Base-by-base conservation (phyloP, 768 basidiomycete genomes). In the Termitomyces sp. region DNA sequence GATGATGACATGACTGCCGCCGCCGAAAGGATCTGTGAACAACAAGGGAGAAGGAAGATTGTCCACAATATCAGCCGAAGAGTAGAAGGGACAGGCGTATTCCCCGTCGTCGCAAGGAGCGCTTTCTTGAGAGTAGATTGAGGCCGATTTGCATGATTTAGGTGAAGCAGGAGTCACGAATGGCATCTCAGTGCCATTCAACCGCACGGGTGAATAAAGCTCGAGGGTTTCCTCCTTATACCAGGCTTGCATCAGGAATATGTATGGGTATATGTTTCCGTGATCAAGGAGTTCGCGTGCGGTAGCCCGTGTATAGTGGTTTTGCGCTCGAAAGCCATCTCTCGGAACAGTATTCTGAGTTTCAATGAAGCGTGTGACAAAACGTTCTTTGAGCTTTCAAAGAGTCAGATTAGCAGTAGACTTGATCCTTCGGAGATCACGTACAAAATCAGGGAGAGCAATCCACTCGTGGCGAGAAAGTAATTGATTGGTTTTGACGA, bases 321-420 rank as follows among this genome's bases (percentile, higher is more conserved):
- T 58, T 32, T 53, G 50, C 32, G 57, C 46, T 51, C 57, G 50
- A 38, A 56, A 61, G 8, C 48, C 50, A 38, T 59, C 60, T 38
- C 52, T 47, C 2, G 47, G 52, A 47, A 43, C 7, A 2, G 28
- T 23, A 28, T 47, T 60, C 28, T 60, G 51, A 6, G 47, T 28
- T 28, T 59, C 36, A 38, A 59, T 26, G 28, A 61, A 63, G 9
- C 64, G 64, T 10, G 3, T 41, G 33, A 65, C 60, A n/a, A 63
- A 59, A 16, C 52, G 16, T 10, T 56, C 52, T 57, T 65, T 65
- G 2, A 61, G 32, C 64, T 65, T 40, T 44, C 16, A 43, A 4
- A 43, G 20, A n/a, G 44, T 50, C 40, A 57, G 28, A 30, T 38
- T 33, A 41, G 20, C 8, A 20, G 38, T 20, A 43, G 20, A 23